Base-by-base conservation (phyloP, 805 yeast genomes). In the Yarrowia bubula region DNA sequence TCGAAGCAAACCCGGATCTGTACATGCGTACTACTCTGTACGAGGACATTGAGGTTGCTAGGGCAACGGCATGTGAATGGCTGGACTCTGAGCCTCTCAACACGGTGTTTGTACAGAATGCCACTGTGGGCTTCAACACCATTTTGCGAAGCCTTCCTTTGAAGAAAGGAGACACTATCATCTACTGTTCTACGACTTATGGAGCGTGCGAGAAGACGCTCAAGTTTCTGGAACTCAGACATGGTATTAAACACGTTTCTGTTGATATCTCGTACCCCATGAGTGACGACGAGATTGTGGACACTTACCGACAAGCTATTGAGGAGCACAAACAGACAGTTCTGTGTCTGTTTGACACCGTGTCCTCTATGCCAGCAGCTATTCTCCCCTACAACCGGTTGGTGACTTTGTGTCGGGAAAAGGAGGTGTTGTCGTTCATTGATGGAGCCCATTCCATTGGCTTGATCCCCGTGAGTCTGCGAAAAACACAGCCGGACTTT, bases 361-460 rank as follows among this genome's bases (percentile, higher is more conserved):
- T 87, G 35, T 74, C 83, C 22, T 86, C 91, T 0, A 80, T 82
- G 83, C 93, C 95, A 1, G 87, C 87, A 8, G 81, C 81, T 4
- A 69, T 73, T 22, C 69, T 87, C 33, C 93, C 95, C 0, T 87
- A 79, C 72, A 79, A 80, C 66, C 71, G 76, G 61, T 68, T 88
- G 51, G 76, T 79, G 3, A 67, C 71, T 7, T 69, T 83, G 46
- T 84, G 90, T 68, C 72, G 75, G 13, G 73, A 81, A 58, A 74
- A 83, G 55, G 73, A 75, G 13, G 82, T 83, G 4, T 67, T 85
- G 51, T 83, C 89, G 3, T 74, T 86, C 47, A 80, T 88, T 31
- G 93, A 88, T 72, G 93, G 88, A 13, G 93, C 92, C 5, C 93
- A 88, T 71, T 82, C 84, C 1, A 78, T 84, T 39, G 93, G 93